Evolutionary conservation across 2,329 filamentous ascomycete species (phyloP).

Genomic region (Xylaria sp.): DNA sequence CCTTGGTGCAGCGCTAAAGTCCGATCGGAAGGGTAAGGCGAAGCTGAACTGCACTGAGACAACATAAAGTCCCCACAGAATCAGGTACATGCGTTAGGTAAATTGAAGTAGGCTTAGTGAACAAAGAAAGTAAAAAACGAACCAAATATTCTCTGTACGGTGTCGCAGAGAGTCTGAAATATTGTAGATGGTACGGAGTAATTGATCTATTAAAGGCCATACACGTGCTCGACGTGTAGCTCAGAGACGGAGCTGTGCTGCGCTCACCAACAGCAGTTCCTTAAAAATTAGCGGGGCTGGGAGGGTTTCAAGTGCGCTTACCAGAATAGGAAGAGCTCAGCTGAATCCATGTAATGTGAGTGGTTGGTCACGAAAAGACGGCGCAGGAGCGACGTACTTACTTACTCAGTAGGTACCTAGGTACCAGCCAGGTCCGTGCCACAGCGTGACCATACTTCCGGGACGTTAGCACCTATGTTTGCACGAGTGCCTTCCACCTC

Average conservation of each 20-base stretch:
- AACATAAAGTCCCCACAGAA: neutral
- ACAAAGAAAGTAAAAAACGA: too few relatives aligned
- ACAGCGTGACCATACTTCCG: neutral
- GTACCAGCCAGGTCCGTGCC: neutral
- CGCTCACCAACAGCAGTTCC: neutral
- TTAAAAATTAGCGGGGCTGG: slow-evolving; percentile 26
- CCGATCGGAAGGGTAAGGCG: neutral
- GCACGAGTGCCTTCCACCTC: neutral
- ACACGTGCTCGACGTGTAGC: too few relatives aligned
- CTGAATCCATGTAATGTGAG: slow-evolving; percentile 35
- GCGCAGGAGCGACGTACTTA: neutral
- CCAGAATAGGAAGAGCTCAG: slow-evolving; percentile 19
- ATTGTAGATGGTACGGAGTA: neutral
- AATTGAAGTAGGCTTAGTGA: too few relatives aligned
- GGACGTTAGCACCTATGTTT: neutral
- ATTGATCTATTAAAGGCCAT: neutral
- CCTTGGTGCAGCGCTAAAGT: neutral
- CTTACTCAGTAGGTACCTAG: too few relatives aligned
- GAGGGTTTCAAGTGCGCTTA: slow-evolving; percentile 3
- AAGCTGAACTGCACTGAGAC: neutral
- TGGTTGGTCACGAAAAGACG: slow-evolving; percentile 19
- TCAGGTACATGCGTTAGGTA: too few relatives aligned
- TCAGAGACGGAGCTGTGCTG: neutral
- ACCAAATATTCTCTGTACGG: too few relatives aligned
- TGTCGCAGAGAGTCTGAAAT: too few relatives aligned